Base-by-base conservation (phyloP, 225 moss, liverwort and hornwort genomes). In the Polytrichum formosum region DNA sequence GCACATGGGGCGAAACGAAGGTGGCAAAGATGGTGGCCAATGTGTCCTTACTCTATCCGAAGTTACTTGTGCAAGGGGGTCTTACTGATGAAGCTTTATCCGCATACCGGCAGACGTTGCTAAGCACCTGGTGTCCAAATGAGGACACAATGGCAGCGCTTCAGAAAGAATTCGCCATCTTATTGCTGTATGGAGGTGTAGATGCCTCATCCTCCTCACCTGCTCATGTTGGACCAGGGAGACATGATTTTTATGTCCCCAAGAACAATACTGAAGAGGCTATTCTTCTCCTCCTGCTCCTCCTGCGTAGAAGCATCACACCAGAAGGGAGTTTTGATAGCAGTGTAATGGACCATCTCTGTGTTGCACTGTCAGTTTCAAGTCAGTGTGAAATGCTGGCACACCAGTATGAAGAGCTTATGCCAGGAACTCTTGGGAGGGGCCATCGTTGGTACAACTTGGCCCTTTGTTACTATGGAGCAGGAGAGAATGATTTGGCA, bases 391-490 rank as follows among this genome's bases (percentile, higher is more conserved):
- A 75, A 56, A 87, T 90, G 68, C 81, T 97, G 72, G 94, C 94
- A 67, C 92, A 94, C 79, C 94, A 91, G 70, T 97, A 83, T 68
- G 94, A 94, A 67, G 87, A 89, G 83, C 84, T 97, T 18, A 81
- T 94, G 76, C 97, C 97, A 30, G 94, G 97, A 60, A 88, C 86
- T 63, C 74, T 92, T 71, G 28, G 81, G 67, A 91, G 97, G 70
- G 70, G 91, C 22, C 91, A 92, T 28, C 92, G 94, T 26, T 97
- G 97, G 97, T 90, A 91, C 69, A 90, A 92, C 72, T 74, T 97
- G 72, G 92, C 92, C 53, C 86, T 94, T 69, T 97, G 94, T 79
- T 91, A 88, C 73, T 82, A 86, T 74, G 97, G 91, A 78, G 91
- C 94, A 77, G 77, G 80, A 33, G 80, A 92, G 67, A 74, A 88